Percentiles rank a stretch among this genome's conserved stretches.
Conservation (phyloP, 83 land plant genomes). For the Picea abies region DNA sequence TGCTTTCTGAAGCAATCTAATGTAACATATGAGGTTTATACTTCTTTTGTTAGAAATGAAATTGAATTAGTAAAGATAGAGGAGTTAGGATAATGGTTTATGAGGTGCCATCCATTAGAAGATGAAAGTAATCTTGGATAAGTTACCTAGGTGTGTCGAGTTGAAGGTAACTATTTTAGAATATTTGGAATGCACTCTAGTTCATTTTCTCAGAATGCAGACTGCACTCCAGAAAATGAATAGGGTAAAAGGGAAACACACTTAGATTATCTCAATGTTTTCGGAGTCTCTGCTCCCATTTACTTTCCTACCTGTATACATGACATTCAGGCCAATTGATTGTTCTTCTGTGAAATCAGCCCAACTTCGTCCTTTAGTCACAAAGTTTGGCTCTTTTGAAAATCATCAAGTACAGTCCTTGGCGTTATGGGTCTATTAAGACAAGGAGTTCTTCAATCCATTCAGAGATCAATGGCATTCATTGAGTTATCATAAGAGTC, state of each 20-base stretch:
- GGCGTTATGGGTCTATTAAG: no score
- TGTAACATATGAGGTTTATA: not conserved
- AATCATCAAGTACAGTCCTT: no score
- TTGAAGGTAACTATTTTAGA: no score
- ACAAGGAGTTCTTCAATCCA: no score
- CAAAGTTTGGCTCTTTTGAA: not conserved
- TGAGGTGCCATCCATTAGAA: not conserved
- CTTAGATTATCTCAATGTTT: not conserved
- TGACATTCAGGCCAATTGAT: not conserved
- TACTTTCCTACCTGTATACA: not conserved
- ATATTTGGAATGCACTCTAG: not conserved
- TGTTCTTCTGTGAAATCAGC: not conserved
- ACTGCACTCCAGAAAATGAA: not conserved
- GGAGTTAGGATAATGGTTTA: not conserved
- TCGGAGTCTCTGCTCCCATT: not conserved
- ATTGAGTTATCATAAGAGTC: no score
- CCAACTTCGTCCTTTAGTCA: not conserved
- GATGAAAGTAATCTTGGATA: not conserved
- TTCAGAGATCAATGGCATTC: no score
- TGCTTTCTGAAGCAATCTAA: not conserved
- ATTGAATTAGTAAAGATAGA: slow-evolving; percentile 3
- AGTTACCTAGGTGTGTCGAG: not conserved
- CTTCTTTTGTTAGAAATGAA: not conserved
- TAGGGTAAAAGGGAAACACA: not conserved
- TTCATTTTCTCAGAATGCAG: not conserved